These are phyloP conservation scores for Globisporangium megalacanthum DNA, from an alignment of 352 stramenopile species.

Conservation along the genomic window DNA sequence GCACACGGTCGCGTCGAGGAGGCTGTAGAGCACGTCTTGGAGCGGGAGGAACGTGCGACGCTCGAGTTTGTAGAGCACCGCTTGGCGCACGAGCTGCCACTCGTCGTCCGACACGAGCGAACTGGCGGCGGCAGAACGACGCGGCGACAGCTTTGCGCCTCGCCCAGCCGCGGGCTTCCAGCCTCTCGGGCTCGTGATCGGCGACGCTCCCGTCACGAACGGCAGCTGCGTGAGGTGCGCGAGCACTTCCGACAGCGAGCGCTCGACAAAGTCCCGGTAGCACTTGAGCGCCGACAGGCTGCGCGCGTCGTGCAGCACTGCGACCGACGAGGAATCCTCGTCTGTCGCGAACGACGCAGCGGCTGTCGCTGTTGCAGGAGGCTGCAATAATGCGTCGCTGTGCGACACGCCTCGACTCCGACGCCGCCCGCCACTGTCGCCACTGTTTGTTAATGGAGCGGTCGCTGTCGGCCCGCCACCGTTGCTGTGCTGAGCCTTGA, in stretches of 20 bases:
- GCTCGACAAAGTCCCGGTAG: constrained; percentile 72
- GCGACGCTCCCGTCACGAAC: constrained; percentile 5
- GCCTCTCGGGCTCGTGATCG: constrained; percentile 8
- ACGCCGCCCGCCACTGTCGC: neutral
- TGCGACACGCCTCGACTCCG: neutral
- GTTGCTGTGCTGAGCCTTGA: constrained; percentile 46
- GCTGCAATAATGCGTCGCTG: neutral
- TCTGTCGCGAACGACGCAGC: constrained; percentile 1
- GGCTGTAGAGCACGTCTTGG: constrained; percentile 59
- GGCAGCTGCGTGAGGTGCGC: constrained; percentile 25
- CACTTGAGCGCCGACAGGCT: constrained; percentile 60
- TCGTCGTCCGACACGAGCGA: constrained; percentile 25
- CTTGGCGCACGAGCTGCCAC: constrained; percentile 44
- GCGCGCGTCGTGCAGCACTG: constrained; percentile 38
- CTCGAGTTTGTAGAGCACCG: constrained; percentile 56
- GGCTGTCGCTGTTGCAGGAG: constrained; percentile 10
- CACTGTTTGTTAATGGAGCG: neutral
- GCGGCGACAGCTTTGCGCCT: constrained; percentile 1
- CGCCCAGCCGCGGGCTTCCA: constrained; percentile 10
- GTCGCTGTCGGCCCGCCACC: neutral
- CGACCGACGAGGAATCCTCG: constrained; percentile 27
- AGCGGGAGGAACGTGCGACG: constrained; percentile 59
- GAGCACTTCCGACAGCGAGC: constrained; percentile 46
- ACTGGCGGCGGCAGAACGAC: neutral
- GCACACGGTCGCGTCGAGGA: constrained; percentile 32